A percentile compares a stretch with the other conserved stretches of the same genome.
Evolutionary conservation across 345 rosid genomes (phyloP).

Genomic region (Hypericum perforatum): DNA sequence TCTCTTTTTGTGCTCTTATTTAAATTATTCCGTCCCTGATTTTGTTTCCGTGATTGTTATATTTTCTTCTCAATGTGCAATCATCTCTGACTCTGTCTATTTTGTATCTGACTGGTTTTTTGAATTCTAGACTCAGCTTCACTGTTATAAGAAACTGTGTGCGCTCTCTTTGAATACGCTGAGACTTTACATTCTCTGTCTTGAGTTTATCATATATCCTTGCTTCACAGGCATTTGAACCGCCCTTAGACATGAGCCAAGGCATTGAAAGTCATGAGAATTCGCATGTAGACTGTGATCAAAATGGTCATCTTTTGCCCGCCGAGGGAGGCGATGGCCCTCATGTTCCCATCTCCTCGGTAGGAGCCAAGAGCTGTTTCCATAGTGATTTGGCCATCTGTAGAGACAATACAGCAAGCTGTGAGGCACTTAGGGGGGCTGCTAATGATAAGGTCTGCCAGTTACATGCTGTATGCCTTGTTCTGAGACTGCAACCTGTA

Average conservation of each 20-base stretch:
- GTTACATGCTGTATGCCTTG: slow-evolving; percentile 7
- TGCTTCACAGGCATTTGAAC: slow-evolving; percentile 79
- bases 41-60: too few relatives aligned
- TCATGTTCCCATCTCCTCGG: slow-evolving; percentile 28
- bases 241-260: slow-evolving; percentile 92
- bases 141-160: too few relatives aligned
- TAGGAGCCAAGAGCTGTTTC: slow-evolving; percentile 31
- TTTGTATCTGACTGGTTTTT: too few relatives aligned
- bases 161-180: too few relatives aligned
- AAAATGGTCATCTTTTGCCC: slow-evolving; percentile 31
- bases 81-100: too few relatives aligned
- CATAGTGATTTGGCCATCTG: slow-evolving; percentile 14
- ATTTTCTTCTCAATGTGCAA: too few relatives aligned
- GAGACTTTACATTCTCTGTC: background rate
- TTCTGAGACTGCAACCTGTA: slow-evolving; percentile 10
- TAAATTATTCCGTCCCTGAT: background rate
- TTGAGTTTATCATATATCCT: slow-evolving; percentile 8
- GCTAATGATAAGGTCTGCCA: slow-evolving; percentile 25
- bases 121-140: too few relatives aligned
- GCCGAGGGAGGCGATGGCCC: slow-evolving; percentile 37
- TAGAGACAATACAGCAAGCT: slow-evolving; percentile 18
- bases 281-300: slow-evolving; percentile 29
- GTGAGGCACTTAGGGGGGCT: slow-evolving; percentile 17
- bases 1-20: background rate
- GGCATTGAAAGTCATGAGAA: slow-evolving; percentile 45